These are phyloP conservation scores for Hanseniaspora meyeri DNA, from an alignment of 805 yeast genomes.

Conservation along the genomic window DNA sequence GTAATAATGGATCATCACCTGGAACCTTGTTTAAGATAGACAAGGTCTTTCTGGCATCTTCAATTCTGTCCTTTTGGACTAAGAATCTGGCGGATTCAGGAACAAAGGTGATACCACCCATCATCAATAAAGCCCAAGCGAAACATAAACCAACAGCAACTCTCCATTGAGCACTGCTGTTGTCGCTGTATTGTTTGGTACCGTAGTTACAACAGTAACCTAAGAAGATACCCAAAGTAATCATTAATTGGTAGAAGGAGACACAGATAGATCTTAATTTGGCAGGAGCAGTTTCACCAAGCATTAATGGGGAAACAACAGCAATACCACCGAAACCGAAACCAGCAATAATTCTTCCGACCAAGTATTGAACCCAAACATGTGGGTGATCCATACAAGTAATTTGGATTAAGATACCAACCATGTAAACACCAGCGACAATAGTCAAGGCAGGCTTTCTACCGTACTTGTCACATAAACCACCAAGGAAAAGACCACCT, in stretches of 20 bases:
- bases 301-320: conserved; percentile 58
- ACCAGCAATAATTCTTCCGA: conserved; percentile 63
- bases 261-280: conserved; percentile 52
- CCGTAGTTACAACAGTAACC: conserved; percentile 61
- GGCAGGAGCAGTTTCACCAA: conserved; percentile 48
- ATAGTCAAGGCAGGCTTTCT: conserved; percentile 45
- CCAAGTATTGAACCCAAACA: conserved; percentile 50
- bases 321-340: conserved; percentile 63
- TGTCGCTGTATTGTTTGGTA: conserved; percentile 32
- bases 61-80: conserved; percentile 36
- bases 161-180: conserved; percentile 47
- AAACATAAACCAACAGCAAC: conserved; percentile 45
- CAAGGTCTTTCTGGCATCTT: conserved; percentile 43
- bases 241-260: conserved; percentile 47
- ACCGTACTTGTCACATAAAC: conserved; percentile 46
- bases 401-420: conserved; percentile 52
- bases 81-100: conserved; percentile 62
- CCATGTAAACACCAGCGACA: conserved; percentile 43
- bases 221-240: conserved; percentile 52
- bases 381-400: conserved; percentile 31
- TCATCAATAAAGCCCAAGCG: conserved; percentile 28
- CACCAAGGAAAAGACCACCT: conserved; percentile 50
- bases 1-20: conserved; percentile 36
- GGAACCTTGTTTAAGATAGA: conserved; percentile 41
- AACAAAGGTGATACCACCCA: conserved; percentile 42